phyloP scores from a whole-genome alignment of 768 basidiomycete genomes.

The Tulasnella sp. region DNA sequence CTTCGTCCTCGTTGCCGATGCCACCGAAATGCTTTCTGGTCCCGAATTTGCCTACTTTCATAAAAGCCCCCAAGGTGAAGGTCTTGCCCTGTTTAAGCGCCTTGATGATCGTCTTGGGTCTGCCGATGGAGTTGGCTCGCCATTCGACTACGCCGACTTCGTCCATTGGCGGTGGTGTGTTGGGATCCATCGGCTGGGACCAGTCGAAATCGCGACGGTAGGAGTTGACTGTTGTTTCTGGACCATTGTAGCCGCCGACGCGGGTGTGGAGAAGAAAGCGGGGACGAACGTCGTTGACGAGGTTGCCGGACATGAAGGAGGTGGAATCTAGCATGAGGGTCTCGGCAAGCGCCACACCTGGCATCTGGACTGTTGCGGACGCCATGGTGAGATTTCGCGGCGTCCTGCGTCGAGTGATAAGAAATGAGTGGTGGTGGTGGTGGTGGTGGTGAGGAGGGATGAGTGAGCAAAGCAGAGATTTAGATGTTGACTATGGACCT shows the following conservation, averaged over 20 bases:
- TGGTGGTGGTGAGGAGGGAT: not conserved
- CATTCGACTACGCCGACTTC: slow-evolving; percentile 18
- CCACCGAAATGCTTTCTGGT: slow-evolving; percentile 9
- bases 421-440: not conserved
- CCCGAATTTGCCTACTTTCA: slow-evolving; percentile 7
- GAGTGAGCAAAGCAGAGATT: not conserved
- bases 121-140: slow-evolving; percentile 2
- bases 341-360: slow-evolving; percentile 6
- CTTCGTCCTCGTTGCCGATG: not conserved
- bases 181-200: not conserved
- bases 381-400: not conserved
- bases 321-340: slow-evolving; percentile 16
- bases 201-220: not conserved
- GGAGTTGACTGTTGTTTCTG: slow-evolving; percentile 13
- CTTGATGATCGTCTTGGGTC: slow-evolving; percentile 12
- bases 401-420: not conserved
- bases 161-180: not conserved
- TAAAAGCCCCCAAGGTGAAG: slow-evolving; percentile 4
- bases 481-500: slow-evolving; percentile 1
- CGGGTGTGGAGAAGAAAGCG: slow-evolving; percentile 12
- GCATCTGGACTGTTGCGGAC: not conserved
- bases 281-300: slow-evolving; percentile 8
- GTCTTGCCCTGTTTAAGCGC: not conserved
- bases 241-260: slow-evolving; percentile 11
- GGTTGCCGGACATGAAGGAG: slow-evolving; percentile 18